Conservation (phyloP, 805 yeast genomes). For the Barnettozyma pratensis region DNA sequence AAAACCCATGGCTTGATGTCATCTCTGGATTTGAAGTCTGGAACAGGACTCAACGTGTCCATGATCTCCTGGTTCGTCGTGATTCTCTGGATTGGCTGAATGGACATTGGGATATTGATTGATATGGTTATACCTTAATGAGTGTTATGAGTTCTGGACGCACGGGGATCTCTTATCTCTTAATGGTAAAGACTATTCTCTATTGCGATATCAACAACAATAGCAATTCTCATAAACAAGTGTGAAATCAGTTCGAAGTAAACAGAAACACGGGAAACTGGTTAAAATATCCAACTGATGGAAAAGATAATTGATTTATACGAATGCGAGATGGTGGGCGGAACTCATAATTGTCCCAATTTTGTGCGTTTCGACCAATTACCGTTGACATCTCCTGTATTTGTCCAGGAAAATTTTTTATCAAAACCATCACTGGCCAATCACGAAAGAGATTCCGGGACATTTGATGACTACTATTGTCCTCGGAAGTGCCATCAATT, state of each 20-base stretch:
- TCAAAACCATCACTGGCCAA: slow-evolving; percentile 24
- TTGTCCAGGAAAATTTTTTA: slow-evolving; percentile 17
- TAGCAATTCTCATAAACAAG: too few relatives aligned
- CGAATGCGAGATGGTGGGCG: background rate
- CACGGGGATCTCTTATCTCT: too few relatives aligned
- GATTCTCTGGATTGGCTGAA: slow-evolving; percentile 6
- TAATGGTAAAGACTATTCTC: too few relatives aligned
- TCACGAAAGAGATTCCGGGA: slow-evolving; percentile 1
- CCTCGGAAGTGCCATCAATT: background rate
- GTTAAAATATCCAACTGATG: slow-evolving; percentile 4
- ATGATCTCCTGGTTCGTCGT: slow-evolving; percentile 21
- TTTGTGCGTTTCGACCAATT: background rate
- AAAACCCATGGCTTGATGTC: slow-evolving; percentile 26
- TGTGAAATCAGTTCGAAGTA: too few relatives aligned
- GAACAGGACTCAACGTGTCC: slow-evolving; percentile 23
- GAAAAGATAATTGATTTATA: slow-evolving; percentile 13
- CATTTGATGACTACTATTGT: background rate
- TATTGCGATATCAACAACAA: too few relatives aligned
- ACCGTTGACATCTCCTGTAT: background rate
- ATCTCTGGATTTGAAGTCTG: slow-evolving; percentile 19
- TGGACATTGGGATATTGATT: background rate
- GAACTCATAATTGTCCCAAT: background rate
- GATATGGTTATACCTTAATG: too few relatives aligned
- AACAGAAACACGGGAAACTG: too few relatives aligned
- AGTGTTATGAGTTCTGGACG: background rate